Percentiles rank a stretch among this genome's conserved stretches.
phyloP scores from a whole-genome alignment of 225 moss, liverwort and hornwort genomes.

The Pleurozium schreberi region DNA sequence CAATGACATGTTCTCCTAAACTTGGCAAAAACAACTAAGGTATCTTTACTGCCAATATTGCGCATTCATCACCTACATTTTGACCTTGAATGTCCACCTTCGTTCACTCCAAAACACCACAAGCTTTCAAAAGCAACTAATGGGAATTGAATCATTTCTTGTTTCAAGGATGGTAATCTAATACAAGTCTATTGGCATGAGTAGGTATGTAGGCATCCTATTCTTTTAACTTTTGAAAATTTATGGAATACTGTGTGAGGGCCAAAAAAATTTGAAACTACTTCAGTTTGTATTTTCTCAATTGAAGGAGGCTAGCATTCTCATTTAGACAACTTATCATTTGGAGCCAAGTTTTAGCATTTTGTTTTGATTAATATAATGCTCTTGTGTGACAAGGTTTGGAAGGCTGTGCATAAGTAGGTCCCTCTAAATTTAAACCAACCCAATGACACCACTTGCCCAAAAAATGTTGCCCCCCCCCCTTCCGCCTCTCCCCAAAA shows the following conservation, averaged over 20 bases:
- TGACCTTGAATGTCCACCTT: not conserved
- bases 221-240: not conserved
- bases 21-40: rapidly evolving
- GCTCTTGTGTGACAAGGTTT: not conserved
- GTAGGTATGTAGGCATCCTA: not conserved
- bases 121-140: not conserved
- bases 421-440: not conserved
- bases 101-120: not conserved
- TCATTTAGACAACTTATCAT: not conserved
- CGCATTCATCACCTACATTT: not conserved
- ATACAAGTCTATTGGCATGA: too few relatives aligned
- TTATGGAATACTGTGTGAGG: not conserved
- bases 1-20: not conserved
- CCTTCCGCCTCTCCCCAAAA: too few relatives aligned
- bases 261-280: not conserved
- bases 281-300: rapidly evolving
- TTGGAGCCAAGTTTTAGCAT: too few relatives aligned
- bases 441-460: not conserved
- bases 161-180: rapidly evolving
- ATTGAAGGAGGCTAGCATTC: too few relatives aligned
- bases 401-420: rapidly evolving
- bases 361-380: not conserved
- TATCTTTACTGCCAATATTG: not conserved
- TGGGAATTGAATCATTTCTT: not conserved
- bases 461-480: rapidly evolving